These are phyloP conservation scores for Multifurca ochricompacta DNA, from an alignment of 768 basidiomycete species.

Conservation along the genomic window DNA sequence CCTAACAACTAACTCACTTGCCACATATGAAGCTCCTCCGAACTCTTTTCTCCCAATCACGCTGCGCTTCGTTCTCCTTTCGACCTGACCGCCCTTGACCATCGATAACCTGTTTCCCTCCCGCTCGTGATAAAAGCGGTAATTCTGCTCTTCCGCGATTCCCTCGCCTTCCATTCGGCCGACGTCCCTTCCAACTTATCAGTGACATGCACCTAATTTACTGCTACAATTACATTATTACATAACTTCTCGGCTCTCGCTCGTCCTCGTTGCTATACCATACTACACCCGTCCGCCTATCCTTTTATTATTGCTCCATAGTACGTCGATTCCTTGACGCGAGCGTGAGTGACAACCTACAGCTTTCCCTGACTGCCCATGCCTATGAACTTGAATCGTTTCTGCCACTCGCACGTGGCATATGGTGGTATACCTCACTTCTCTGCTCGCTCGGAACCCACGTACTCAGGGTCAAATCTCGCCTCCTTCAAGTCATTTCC, in stretches of 20 bases:
- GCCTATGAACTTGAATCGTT: neutral
- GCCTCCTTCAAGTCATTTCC: neutral
- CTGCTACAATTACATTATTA: neutral
- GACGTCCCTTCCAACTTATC: constrained; percentile 7
- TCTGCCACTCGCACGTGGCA: too few relatives aligned
- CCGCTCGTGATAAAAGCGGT: constrained; percentile 3
- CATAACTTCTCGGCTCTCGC: constrained; percentile 10
- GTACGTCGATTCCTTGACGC: neutral
- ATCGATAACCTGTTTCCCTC: constrained; percentile 13
- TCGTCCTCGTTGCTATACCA: too few relatives aligned
- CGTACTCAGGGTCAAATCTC: neutral
- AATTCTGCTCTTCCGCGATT: constrained; percentile 1
- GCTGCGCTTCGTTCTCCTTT: neutral
- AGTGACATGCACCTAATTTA: neutral
- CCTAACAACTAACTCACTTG: neutral
- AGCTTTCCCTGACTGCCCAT: neutral
- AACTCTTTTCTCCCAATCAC: neutral
- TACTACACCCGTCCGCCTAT: neutral
- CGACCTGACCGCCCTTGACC: neutral
- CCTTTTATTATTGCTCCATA: neutral
- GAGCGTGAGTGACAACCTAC: neutral
- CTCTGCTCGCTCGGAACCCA: too few relatives aligned
- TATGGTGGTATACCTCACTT: too few relatives aligned
- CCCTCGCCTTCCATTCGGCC: constrained; percentile 7
- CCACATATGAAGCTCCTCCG: neutral